These are phyloP conservation scores for Neurospora sublineolata DNA, from an alignment of 495 filamentous ascomycete genomes.

Conservation along the genomic window DNA sequence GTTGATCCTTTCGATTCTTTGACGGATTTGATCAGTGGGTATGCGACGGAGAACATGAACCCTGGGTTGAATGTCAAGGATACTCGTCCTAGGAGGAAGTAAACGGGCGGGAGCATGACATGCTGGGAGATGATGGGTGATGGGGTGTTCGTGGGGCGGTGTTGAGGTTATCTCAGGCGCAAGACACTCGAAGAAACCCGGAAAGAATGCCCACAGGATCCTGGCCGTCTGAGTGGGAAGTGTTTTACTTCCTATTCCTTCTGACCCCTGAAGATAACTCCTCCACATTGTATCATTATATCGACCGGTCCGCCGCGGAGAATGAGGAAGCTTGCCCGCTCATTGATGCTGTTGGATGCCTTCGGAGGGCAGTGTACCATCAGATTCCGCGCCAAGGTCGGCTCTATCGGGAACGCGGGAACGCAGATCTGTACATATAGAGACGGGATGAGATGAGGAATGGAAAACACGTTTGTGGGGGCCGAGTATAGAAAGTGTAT, in stretches of 20 bases:
- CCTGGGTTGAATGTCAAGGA: slow-evolving; percentile 20
- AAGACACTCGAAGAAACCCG: background rate
- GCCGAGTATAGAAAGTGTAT: background rate
- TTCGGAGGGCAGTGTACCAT: background rate
- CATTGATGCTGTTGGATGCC: background rate
- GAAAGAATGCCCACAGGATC: background rate
- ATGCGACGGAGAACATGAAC: slow-evolving; percentile 29
- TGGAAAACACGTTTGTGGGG: background rate
- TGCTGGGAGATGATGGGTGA: background rate
- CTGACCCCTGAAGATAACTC: background rate
- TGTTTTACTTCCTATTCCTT: background rate
- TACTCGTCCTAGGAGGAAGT: slow-evolving; percentile 17
- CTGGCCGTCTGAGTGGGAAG: background rate
- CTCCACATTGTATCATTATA: background rate
- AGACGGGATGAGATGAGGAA: background rate
- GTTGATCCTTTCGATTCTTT: slow-evolving; percentile 40
- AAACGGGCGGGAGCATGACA: background rate
- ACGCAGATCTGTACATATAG: background rate
- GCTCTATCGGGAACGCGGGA: background rate
- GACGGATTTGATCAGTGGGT: slow-evolving; percentile 60
- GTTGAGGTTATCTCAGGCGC: background rate
- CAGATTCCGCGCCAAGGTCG: background rate
- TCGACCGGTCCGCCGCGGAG: background rate
- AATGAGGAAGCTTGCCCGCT: background rate
- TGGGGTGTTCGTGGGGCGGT: background rate